Evolutionary conservation across 305 asterid species (phyloP), one percentile per base, ranked within the genome.

Genomic region (Fraxinus velutina): DNA sequence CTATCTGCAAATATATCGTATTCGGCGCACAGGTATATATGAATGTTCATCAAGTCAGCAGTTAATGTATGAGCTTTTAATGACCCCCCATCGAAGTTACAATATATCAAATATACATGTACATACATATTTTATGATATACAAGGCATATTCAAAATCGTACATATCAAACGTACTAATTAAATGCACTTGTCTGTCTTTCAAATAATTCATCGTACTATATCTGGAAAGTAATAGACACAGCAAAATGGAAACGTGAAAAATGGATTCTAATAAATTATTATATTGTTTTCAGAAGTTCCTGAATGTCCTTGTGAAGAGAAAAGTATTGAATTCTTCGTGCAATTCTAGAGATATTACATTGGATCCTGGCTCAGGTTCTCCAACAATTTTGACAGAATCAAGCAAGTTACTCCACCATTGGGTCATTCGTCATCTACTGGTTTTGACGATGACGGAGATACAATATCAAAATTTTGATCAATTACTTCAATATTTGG

Each of bases 401-500:
- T 50, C 64, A 33, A 83, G 81, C 75, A 83, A 66, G 74, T 75
- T 68, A 44, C 75, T 75, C 83, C 86, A 83, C 81, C 81, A 79
- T 6, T 17, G 72, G 52, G 15, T 22, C 71, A 33, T 22, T 75
- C 80, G 6, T 75, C 71, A 2, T 55, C n/a, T 27, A 52, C 36
- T 39, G 13, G 33, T 1, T 60, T 36, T 36, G 80, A 71, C 75
- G 22, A 15, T 55, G 73, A n/a, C 17, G 57, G 64, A 52, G 64
- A 52, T n/a, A 10, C 29, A 12, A 73, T 8, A 0, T 71, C 7
- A 1, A 44, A 32, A 30, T 52, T 66, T 50, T 22, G 75, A 6
- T 32, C n/a, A 3, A 10, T 21, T 21, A 17, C 32, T 21, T 15
- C 24, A 57, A 57, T 57, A 13, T 47, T 47, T 13, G 57, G 19